Evolutionary conservation across 1,139 yeast species (phyloP), one percentile per base, ranked within the genome.

Genomic region (Kluyveromyces sp.): DNA sequence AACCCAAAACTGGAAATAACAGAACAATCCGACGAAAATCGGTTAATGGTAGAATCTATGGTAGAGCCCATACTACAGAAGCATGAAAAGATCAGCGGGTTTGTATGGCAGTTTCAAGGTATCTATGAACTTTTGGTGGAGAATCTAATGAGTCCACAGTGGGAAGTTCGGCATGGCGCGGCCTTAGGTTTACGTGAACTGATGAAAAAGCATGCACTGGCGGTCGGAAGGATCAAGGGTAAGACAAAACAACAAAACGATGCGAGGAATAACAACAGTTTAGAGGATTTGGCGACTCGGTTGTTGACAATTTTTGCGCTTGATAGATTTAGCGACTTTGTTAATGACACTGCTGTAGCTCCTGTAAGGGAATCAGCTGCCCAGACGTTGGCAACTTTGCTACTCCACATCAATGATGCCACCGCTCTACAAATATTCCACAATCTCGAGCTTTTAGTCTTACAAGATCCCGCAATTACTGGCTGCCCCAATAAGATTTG

Each of bases 81-180:
- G 55, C 89, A 86, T 52, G 78, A 84, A 32, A 78, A 80, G 43
- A 84, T 81, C 7, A 80, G 85, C 0, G 92, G 88, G 3, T 70
- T 82, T 40, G 83, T 86, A 1, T 94, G 98, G 97, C 95, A 88
- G 46, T 86, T 89, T 55, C 96, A 89, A 69, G 96, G 96, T n/a
- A 82, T 92, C n/a, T 88, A 83, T 58, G 96, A 88, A 58, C 67
- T 89, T 28, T 65, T 94, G 36, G 69, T 87, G 50, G 79, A 79
- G 36, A 96, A 89, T 56, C 67, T 94, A 47, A 87, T 87, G 60
- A 83, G 83, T 52, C 94, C 86, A 37, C 73, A 75, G 42, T 94
- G 99, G 99, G 98, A 94, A 66, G 73, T 83, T 15, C 78, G 99
- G 55, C 99, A 94, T 64, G 99, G 98, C 33, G 92, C 97, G 0